Percentiles rank a stretch among this genome's conserved stretches.
Evolutionary conservation across 2,329 filamentous ascomycete genomes (phyloP).

Genomic region (Fusarium sp.): DNA sequence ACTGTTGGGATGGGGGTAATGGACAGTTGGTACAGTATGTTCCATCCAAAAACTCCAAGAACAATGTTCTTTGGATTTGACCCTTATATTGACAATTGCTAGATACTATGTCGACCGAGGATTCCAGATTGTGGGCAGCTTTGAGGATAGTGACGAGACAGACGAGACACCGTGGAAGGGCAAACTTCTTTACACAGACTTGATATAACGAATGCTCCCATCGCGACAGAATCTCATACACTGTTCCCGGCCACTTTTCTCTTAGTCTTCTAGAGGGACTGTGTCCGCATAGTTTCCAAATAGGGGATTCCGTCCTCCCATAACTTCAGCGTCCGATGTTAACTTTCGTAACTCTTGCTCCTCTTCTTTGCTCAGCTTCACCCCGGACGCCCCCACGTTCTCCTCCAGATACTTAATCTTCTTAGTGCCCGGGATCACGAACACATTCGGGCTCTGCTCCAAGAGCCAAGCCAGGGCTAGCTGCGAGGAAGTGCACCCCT

Average conservation of each 20-base stretch:
- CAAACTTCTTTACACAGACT: slow-evolving; percentile 36
- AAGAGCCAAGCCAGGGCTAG: slow-evolving; percentile 74
- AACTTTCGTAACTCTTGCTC: slow-evolving; percentile 51
- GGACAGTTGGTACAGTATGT: slow-evolving; percentile 42
- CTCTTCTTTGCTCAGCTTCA: slow-evolving; percentile 54
- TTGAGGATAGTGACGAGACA: slow-evolving; percentile 4
- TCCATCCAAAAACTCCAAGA: background rate
- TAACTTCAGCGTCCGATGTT: slow-evolving; percentile 47
- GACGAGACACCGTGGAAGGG: slow-evolving; percentile 29
- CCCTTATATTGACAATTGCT: slow-evolving; percentile 19
- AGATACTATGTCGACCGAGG: slow-evolving; percentile 43
- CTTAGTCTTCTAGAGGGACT: slow-evolving; percentile 27
- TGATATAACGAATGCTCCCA: slow-evolving; percentile 20
- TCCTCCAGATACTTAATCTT: slow-evolving; percentile 62
- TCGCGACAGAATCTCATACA: background rate
- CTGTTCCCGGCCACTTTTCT: too few species aligned
- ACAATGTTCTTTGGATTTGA: background rate
- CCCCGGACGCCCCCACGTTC: slow-evolving; percentile 55
- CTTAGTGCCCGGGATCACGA: slow-evolving; percentile 69
- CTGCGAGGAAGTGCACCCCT: slow-evolving; percentile 68
- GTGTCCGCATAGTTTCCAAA: slow-evolving; percentile 41
- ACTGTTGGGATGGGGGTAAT: slow-evolving; percentile 48
- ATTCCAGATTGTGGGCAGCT: slow-evolving; percentile 32
- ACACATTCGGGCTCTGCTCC: slow-evolving; percentile 70
- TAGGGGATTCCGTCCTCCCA: slow-evolving; percentile 45